Evolutionary conservation across 495 filamentous ascomycete genomes (phyloP).

Genomic region (Physcia stellaris): DNA sequence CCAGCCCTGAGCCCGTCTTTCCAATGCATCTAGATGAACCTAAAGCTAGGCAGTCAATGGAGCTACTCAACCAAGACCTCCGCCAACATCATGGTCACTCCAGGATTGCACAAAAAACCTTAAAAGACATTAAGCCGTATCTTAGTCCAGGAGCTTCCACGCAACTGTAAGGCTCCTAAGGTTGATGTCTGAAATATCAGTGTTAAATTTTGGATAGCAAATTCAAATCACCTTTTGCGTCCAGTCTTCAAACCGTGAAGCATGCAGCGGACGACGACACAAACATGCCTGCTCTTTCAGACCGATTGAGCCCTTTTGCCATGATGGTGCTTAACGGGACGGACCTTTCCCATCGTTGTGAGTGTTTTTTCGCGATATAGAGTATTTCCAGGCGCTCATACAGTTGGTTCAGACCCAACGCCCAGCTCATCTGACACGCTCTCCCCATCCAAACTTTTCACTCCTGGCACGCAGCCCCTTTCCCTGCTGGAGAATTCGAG

Average conservation of each 20-base stretch:
- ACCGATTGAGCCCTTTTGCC: slow-evolving; percentile 40
- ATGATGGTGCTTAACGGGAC: slow-evolving; percentile 43
- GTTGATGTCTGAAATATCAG: slow-evolving; percentile 8
- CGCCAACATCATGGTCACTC: slow-evolving; percentile 15
- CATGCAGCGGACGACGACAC: not conserved
- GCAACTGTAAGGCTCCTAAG: slow-evolving; percentile 47
- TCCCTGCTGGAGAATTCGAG: too few relatives aligned
- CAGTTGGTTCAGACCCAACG: too few relatives aligned
- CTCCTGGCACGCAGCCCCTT: too few relatives aligned
- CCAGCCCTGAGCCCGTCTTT: slow-evolving; percentile 32
- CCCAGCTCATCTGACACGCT: too few relatives aligned
- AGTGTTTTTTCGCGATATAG: too few relatives aligned
- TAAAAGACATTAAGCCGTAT: slow-evolving; percentile 56
- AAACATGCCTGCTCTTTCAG: slow-evolving; percentile 14
- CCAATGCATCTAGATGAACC: slow-evolving; percentile 22
- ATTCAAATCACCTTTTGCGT: slow-evolving; percentile 43
- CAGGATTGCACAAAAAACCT: slow-evolving; percentile 22
- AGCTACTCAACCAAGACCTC: slow-evolving; percentile 37
- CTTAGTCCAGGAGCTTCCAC: slow-evolving; percentile 54
- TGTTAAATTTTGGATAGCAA: slow-evolving; percentile 38
- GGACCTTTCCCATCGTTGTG: slow-evolving; percentile 41
- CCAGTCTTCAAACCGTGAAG: slow-evolving; percentile 10
- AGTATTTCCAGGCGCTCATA: too few relatives aligned
- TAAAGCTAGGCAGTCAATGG: slow-evolving; percentile 27
- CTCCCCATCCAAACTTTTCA: too few relatives aligned